These are phyloP conservation scores for Amaranthus hypochondriacus DNA, from an alignment of 148 eudicot species.

Conservation along the genomic window DNA sequence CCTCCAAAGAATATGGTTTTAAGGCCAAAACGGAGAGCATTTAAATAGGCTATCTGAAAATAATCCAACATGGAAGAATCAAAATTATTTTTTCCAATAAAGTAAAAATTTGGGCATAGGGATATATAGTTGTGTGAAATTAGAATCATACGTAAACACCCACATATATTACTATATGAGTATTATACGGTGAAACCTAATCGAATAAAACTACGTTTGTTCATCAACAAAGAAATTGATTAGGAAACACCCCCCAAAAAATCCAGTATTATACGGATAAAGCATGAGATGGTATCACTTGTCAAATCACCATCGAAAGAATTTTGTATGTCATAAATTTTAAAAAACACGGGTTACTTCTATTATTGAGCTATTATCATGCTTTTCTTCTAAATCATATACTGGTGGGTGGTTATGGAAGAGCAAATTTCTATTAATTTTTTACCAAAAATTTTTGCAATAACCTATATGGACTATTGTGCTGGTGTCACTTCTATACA, in stretches of 20 bases:
- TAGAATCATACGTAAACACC: background rate
- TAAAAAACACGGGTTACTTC: background rate
- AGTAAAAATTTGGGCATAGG: background rate
- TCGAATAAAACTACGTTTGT: background rate
- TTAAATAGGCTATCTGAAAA: conserved; percentile 78
- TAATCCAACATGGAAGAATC: conserved; percentile 1
- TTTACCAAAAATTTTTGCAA: background rate
- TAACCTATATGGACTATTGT: no score
- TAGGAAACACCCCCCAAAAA: background rate
- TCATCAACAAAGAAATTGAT: background rate
- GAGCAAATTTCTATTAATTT: background rate
- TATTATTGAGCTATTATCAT: background rate
- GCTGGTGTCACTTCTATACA: no score
- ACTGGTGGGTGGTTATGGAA: background rate
- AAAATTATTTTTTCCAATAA: background rate
- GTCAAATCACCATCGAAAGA: background rate
- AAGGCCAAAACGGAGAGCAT: conserved; percentile 88
- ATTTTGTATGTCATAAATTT: background rate
- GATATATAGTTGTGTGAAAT: background rate
- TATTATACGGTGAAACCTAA: background rate
- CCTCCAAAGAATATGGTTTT: conserved; percentile 97
- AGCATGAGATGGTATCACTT: background rate
- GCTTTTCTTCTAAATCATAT: background rate
- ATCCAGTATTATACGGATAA: background rate
- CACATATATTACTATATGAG: background rate